Conservation (phyloP, 805 yeast species). For the Candida verbasci region DNA sequence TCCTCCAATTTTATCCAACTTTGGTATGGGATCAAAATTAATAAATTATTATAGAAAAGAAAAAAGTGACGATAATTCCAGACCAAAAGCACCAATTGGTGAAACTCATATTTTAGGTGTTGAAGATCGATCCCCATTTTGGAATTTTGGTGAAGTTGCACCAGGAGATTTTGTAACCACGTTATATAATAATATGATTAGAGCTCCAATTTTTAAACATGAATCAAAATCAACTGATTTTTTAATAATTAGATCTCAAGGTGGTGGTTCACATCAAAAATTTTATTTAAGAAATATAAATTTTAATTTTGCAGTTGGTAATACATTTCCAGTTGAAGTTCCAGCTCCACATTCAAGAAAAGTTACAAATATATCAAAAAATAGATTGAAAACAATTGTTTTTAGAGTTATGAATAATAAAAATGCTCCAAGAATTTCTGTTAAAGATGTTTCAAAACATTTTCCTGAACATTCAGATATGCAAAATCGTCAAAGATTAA, state of each 20-base stretch:
- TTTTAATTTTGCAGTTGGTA: conserved; percentile 83
- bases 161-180: conserved; percentile 94
- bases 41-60: conserved; percentile 90
- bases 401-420: conserved; percentile 77
- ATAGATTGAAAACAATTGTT: conserved; percentile 89
- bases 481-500: conserved; percentile 92
- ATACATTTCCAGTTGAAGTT: conserved; percentile 87
- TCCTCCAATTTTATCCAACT: conserved; percentile 77
- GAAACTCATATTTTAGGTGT: conserved; percentile 96
- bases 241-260: conserved; percentile 71
- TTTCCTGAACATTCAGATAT: conserved; percentile 97
- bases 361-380: conserved; percentile 88
- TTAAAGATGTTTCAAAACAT: conserved; percentile 83
- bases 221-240: conserved; percentile 78
- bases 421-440: conserved; percentile 69
- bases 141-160: conserved; percentile 97
- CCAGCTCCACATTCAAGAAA: conserved; percentile 98
- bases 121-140: conserved; percentile 93
- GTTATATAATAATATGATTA: conserved; percentile 79
- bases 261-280: conserved; percentile 68
- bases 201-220: conserved; percentile 93
- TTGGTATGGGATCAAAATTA: conserved; percentile 94
- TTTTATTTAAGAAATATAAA: conserved; percentile 67
- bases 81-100: conserved; percentile 87
- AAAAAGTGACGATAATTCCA: conserved; percentile 69